Percentiles rank a stretch among this genome's conserved stretches.
phyloP scores from a whole-genome alignment of 176 grass and related monocot species.

The Alloteropsis semialata region DNA sequence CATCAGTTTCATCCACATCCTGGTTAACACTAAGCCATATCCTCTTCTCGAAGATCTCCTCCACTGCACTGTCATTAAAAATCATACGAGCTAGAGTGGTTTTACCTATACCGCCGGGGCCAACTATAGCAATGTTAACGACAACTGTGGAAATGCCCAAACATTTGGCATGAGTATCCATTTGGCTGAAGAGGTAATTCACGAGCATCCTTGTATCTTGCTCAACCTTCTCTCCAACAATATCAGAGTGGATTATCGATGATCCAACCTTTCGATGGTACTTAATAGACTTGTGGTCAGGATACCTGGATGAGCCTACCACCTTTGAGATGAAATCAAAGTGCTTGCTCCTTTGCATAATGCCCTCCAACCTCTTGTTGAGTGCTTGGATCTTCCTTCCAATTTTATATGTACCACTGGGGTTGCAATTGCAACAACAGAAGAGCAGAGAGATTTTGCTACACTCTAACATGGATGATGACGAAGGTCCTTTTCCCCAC shows the following conservation, averaged over 20 bases:
- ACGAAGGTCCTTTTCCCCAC: neutral
- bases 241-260: neutral
- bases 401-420: neutral
- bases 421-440: neutral
- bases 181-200: neutral
- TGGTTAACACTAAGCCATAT: neutral
- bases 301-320: neutral
- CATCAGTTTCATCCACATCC: neutral
- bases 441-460: neutral
- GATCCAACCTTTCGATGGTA: neutral
- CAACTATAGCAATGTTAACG: neutral
- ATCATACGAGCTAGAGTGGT: neutral
- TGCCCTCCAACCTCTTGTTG: conserved; percentile 13
- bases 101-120: neutral
- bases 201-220: neutral
- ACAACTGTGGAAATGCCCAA: neutral
- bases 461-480: neutral
- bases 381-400: conserved; percentile 29
- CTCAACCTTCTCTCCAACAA: neutral
- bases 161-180: neutral
- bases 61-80: neutral
- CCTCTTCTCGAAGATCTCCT: neutral
- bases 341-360: neutral
- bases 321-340: neutral
- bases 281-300: neutral